These are phyloP conservation scores for Solanum ahanhuiri DNA, from an alignment of 257 asterid genomes.

Conservation along the genomic window DNA sequence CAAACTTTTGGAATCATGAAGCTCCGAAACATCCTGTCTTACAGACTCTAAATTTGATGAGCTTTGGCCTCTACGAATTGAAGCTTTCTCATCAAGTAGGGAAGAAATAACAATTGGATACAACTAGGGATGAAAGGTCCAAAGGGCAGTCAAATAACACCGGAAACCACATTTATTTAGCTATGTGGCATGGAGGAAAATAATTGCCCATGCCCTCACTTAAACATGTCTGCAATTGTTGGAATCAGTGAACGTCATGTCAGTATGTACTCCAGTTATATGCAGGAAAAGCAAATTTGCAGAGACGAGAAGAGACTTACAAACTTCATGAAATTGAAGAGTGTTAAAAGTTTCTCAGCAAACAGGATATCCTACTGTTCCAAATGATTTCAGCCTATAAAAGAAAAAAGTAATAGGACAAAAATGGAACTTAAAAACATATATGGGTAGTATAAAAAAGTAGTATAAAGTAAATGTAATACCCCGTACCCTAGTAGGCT, in stretches of 20 bases:
- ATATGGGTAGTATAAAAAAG: too few relatives aligned
- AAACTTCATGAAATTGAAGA: slow-evolving; percentile 6
- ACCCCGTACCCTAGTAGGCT: too few relatives aligned
- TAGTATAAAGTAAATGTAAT: too few relatives aligned
- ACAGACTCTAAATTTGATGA: too few relatives aligned
- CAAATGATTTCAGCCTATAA: background rate
- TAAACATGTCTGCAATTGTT: slow-evolving; percentile 63
- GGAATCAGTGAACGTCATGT: background rate
- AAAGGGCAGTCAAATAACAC: slow-evolving; percentile 69
- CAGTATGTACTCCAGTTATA: background rate
- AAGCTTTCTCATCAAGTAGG: background rate
- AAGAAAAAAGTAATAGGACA: too few relatives aligned
- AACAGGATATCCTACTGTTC: background rate
- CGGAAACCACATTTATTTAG: slow-evolving; percentile 51
- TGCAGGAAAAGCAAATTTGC: background rate
- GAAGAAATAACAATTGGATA: slow-evolving; percentile 25
- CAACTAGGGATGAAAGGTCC: slow-evolving; percentile 60
- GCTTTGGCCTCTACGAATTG: too few relatives aligned
- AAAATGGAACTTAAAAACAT: too few relatives aligned
- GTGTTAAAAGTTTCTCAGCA: too few relatives aligned
- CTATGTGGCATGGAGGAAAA: slow-evolving; percentile 76
- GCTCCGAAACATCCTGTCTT: too few relatives aligned
- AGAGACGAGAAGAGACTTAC: slow-evolving; percentile 8
- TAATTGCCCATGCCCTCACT: slow-evolving; percentile 62
- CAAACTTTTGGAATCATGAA: too few relatives aligned